phyloP scores from a whole-genome alignment of 352 stramenopile species.

The Pythium aphanidermatum region DNA sequence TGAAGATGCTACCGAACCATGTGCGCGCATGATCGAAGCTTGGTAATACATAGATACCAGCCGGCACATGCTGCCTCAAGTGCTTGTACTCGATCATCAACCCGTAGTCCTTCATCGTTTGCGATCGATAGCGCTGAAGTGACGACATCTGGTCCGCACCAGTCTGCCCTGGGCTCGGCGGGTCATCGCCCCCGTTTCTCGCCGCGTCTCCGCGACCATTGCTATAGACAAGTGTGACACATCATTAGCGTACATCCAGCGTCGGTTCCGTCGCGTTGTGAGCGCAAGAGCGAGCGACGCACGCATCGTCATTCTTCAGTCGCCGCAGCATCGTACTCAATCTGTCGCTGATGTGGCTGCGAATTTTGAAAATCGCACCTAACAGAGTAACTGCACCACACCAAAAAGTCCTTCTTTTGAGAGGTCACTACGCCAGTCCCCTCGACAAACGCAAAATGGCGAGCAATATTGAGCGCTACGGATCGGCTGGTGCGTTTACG shows the following conservation, averaged over 20 bases:
- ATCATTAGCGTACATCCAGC: not conserved
- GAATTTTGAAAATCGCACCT: conserved; percentile 23
- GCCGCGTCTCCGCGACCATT: too few relatives aligned
- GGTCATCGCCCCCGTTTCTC: conserved; percentile 7
- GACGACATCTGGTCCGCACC: conserved; percentile 67
- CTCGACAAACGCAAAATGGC: conserved; percentile 45
- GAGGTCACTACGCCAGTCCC: conserved; percentile 12
- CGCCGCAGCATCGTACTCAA: conserved; percentile 47
- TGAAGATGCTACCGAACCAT: conserved; percentile 96
- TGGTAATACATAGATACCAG: conserved; percentile 94
- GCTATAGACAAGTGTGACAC: too few relatives aligned
- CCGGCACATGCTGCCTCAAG: conserved; percentile 91
- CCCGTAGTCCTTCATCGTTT: conserved; percentile 93
- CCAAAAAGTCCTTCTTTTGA: conserved; percentile 7
- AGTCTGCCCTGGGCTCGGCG: conserved; percentile 12
- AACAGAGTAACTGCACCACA: conserved; percentile 4
- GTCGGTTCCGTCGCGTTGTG: too few relatives aligned
- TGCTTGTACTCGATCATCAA: conserved; percentile 98
- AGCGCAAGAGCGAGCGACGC: conserved; percentile 4
- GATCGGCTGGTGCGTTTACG: conserved; percentile 90
- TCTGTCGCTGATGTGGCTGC: not conserved
- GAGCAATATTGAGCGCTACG: conserved; percentile 71
- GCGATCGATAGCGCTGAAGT: conserved; percentile 75
- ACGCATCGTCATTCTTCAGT: conserved; percentile 58
- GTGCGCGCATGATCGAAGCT: conserved; percentile 88